These are phyloP conservation scores for Populus deltoides DNA, from an alignment of 345 rosid species.

Conservation along the genomic window DNA sequence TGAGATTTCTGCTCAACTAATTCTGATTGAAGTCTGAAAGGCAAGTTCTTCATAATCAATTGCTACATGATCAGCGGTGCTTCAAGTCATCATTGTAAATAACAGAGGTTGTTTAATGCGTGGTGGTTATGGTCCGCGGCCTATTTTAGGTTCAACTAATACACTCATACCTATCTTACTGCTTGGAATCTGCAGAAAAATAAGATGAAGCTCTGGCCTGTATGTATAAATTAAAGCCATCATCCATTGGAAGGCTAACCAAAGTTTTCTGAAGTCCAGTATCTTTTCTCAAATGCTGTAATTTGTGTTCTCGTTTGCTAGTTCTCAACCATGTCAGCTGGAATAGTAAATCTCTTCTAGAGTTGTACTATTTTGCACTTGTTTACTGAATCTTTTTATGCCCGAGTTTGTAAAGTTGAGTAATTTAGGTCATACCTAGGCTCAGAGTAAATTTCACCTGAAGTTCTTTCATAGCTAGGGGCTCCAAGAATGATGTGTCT, in stretches of 20 bases:
- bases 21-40: slow-evolving; percentile 2
- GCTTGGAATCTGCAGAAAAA: slow-evolving; percentile 14
- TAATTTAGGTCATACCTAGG: no score
- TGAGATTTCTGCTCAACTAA: neutral
- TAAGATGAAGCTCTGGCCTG: slow-evolving; percentile 6
- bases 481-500: no score
- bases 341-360: neutral
- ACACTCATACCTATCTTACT: slow-evolving; percentile 2
- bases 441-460: neutral
- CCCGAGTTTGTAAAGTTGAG: neutral
- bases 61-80: neutral
- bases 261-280: slow-evolving; percentile 8
- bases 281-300: neutral
- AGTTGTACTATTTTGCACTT: neutral
- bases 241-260: slow-evolving; percentile 9
- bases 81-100: slow-evolving; percentile 30
- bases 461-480: neutral
- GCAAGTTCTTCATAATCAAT: neutral
- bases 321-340: neutral
- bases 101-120: slow-evolving; percentile 21
- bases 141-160: slow-evolving; percentile 17
- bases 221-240: slow-evolving; percentile 5
- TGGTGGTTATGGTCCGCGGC: slow-evolving; percentile 18
- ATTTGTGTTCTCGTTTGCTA: neutral
- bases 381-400: neutral